phyloP scores from a whole-genome alignment of 805 yeast genomes.

The Isabelozyma pseudorhagii region DNA sequence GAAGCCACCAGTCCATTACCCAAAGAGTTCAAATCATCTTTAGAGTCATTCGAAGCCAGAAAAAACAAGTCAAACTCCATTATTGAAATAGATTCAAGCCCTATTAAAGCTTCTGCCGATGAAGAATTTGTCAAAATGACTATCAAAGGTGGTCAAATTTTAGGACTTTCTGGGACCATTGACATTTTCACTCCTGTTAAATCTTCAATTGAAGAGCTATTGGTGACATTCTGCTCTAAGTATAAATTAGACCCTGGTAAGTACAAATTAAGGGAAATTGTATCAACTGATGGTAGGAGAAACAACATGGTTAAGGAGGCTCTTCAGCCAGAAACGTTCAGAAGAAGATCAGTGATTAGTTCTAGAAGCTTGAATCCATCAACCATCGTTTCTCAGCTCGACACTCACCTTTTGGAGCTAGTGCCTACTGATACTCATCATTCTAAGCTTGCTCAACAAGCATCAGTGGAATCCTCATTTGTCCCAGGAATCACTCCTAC shows the following conservation, averaged over 20 bases:
- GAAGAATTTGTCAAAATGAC: conserved; percentile 8
- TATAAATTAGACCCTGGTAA: conserved; percentile 23
- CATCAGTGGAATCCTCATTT: conserved; percentile 6
- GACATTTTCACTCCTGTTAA: background rate
- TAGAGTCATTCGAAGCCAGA: conserved; percentile 12
- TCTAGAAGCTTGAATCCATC: background rate
- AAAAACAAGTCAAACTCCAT: conserved; percentile 8
- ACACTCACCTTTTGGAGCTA: conserved; percentile 15
- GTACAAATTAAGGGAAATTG: conserved; percentile 21
- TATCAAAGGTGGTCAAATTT: conserved; percentile 3
- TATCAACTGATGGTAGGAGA: conserved; percentile 2
- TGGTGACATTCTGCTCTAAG: conserved; percentile 25
- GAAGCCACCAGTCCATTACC: conserved; percentile 56
- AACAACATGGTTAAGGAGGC: background rate
- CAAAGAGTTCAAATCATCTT: conserved; percentile 29
- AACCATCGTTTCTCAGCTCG: conserved; percentile 6
- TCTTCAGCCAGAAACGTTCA: background rate
- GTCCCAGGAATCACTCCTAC: conserved; percentile 28
- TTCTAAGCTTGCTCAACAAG: background rate
- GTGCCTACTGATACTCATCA: conserved; percentile 9
- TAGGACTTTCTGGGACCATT: background rate
- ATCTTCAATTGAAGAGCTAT: conserved; percentile 18
- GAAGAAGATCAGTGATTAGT: background rate
- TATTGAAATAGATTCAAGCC: conserved; percentile 6
- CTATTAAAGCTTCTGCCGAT: conserved; percentile 10